These are phyloP conservation scores for Leptomonas pyrrhocoris DNA, from an alignment of 208 protist genomes.

Conservation along the genomic window DNA sequence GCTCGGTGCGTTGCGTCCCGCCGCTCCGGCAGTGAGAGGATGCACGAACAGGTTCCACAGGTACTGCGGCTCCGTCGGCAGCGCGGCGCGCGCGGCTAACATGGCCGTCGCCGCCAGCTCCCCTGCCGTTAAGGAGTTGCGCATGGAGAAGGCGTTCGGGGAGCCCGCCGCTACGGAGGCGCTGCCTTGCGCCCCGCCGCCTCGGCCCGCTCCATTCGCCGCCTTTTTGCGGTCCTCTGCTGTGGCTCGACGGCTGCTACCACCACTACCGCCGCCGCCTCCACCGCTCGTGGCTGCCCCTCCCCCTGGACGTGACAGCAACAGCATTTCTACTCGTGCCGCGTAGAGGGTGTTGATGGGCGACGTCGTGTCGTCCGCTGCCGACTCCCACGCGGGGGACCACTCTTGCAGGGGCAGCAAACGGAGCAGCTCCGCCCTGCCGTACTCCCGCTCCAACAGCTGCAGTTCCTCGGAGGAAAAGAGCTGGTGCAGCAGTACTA, in stretches of 20 bases:
- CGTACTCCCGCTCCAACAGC: slow-evolving; percentile 60
- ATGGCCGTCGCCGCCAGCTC: slow-evolving; percentile 16
- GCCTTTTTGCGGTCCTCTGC: slow-evolving; percentile 14
- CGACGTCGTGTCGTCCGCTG: background rate
- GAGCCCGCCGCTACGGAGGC: background rate
- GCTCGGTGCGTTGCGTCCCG: background rate
- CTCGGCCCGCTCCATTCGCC: background rate
- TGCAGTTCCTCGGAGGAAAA: slow-evolving; percentile 59
- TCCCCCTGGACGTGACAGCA: slow-evolving; percentile 11
- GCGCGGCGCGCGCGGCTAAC: slow-evolving; percentile 13
- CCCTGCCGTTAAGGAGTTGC: background rate
- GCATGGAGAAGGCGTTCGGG: background rate
- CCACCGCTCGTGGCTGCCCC: background rate
- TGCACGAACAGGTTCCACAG: slow-evolving; percentile 23
- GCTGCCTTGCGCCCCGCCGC: background rate
- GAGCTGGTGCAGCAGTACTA: slow-evolving; percentile 46
- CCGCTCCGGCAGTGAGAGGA: background rate
- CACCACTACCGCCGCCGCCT: slow-evolving; percentile 1
- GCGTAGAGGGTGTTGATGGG: slow-evolving; percentile 13
- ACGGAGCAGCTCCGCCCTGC: slow-evolving; percentile 37
- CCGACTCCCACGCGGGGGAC: slow-evolving; percentile 4
- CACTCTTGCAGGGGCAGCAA: slow-evolving; percentile 33
- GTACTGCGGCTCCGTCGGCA: slow-evolving; percentile 17
- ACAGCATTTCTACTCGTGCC: slow-evolving; percentile 24
- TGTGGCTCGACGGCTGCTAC: background rate